A percentile compares a stretch with the other conserved stretches of the same genome.
phyloP scores from a whole-genome alignment of 1,139 yeast species.

The Pneumocystis murina region DNA sequence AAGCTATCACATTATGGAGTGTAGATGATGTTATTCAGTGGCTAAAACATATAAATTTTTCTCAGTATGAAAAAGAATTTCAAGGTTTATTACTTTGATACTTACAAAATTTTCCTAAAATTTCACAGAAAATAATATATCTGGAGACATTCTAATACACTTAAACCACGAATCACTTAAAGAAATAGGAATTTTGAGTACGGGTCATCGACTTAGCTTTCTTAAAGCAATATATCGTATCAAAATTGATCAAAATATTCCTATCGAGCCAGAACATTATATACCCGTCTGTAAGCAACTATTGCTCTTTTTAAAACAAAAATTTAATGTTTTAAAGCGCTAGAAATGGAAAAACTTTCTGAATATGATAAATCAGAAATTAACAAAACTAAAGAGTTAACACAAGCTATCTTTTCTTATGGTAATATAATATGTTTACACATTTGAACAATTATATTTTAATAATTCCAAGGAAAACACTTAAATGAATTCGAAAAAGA shows the following conservation, averaged over 20 bases:
- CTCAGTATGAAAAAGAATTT: constrained; percentile 1
- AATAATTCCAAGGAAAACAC: not conserved
- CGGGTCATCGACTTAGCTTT: constrained; percentile 29
- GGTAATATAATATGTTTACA: not conserved
- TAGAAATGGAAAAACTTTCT: not conserved
- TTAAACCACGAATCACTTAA: constrained; percentile 27
- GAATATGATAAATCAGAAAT: not conserved
- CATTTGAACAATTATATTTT: not conserved
- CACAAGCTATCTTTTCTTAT: not conserved
- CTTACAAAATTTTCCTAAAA: not conserved
- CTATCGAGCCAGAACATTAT: constrained; percentile 21
- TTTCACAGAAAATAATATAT: constrained; percentile 24
- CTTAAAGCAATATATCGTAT: constrained; percentile 26
- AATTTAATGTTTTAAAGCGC: not conserved
- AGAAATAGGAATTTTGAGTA: constrained; percentile 28
- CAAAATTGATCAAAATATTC: constrained; percentile 20
- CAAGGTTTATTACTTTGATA: not conserved
- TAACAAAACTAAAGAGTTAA: not conserved
- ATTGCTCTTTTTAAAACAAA: not conserved
- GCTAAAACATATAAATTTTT: not conserved
- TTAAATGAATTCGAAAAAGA: not conserved
- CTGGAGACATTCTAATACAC: constrained; percentile 29
- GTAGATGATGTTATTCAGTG: not conserved
- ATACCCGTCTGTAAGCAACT: constrained; percentile 13
- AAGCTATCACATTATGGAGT: not conserved